These are phyloP conservation scores for Xerocomus tenax DNA, from an alignment of 1,284 basidiomycete genomes.

Conservation along the genomic window DNA sequence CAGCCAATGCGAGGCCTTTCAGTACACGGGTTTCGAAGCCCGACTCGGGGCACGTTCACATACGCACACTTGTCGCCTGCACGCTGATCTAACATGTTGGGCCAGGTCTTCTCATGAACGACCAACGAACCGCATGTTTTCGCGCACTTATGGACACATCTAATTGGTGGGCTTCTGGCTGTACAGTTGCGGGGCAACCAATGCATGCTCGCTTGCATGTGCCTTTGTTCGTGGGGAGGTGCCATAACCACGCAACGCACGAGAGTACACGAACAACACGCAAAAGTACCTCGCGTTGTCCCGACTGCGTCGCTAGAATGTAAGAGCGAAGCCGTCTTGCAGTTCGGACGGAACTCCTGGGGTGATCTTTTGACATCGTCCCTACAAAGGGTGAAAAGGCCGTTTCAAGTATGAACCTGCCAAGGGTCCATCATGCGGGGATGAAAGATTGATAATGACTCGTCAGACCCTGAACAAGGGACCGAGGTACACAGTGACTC, in stretches of 20 bases:
- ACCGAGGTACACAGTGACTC: constrained; percentile 1
- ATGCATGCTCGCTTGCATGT: constrained; percentile 4
- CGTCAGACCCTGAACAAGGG: neutral
- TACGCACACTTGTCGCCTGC: neutral
- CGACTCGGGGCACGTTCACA: constrained; percentile 7
- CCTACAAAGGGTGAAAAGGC: neutral
- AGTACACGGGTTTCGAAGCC: constrained; percentile 13
- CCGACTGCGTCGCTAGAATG: constrained; percentile 1
- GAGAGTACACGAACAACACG: neutral
- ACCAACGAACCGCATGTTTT: constrained; percentile 2
- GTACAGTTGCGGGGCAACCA: constrained; percentile 20
- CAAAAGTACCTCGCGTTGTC: neutral
- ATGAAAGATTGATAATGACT: constrained; percentile 1
- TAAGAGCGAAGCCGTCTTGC: neutral
- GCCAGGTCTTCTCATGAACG: neutral
- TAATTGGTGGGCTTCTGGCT: neutral
- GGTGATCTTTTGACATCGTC: neutral
- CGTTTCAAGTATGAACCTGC: constrained; percentile 2
- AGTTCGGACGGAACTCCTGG: neutral
- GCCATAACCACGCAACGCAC: constrained; percentile 1
- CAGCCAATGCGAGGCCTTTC: constrained; percentile 17
- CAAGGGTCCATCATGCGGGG: neutral
- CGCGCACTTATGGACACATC: neutral
- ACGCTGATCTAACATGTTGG: too few species aligned
- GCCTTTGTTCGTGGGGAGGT: neutral